Evolutionary conservation across 2,329 filamentous ascomycete species (phyloP).

Genomic region (Xylaria digitata): DNA sequence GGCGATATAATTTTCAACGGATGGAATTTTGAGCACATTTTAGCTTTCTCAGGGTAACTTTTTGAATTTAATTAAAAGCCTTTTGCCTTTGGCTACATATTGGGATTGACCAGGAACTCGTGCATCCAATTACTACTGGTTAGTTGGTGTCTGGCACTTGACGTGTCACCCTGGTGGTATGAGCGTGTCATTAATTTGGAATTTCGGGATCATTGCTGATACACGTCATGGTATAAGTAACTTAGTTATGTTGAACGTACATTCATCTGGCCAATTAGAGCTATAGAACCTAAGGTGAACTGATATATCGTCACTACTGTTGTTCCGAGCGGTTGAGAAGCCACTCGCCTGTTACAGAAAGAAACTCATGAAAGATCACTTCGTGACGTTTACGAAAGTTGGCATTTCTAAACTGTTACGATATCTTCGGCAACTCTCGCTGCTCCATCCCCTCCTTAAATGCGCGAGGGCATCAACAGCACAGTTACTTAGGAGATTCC

Average conservation of each 20-base stretch:
- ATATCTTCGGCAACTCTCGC: neutral
- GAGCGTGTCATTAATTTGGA: too few species aligned
- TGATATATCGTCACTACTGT: neutral
- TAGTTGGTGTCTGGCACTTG: too few species aligned
- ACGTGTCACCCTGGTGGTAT: too few species aligned
- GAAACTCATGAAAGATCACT: neutral
- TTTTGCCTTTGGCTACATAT: neutral
- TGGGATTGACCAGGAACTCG: too few species aligned
- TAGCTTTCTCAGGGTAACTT: neutral
- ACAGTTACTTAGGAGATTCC: neutral
- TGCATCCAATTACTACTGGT: too few species aligned
- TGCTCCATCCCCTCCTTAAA: neutral
- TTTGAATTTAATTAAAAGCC: neutral
- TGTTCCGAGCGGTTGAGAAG: neutral
- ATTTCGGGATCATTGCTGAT: too few species aligned
- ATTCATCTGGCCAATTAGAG: too few species aligned
- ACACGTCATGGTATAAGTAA: too few species aligned
- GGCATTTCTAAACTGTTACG: neutral
- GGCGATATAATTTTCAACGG: constrained; percentile 1
- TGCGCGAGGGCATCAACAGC: neutral
- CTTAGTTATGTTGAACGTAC: too few species aligned
- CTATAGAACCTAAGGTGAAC: neutral
- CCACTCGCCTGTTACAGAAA: neutral
- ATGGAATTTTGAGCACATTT: too few species aligned
- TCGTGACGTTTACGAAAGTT: neutral